Base-by-base conservation (phyloP, 192 early-diverging fungal species). In the Fimicolochytrium jonesii region DNA sequence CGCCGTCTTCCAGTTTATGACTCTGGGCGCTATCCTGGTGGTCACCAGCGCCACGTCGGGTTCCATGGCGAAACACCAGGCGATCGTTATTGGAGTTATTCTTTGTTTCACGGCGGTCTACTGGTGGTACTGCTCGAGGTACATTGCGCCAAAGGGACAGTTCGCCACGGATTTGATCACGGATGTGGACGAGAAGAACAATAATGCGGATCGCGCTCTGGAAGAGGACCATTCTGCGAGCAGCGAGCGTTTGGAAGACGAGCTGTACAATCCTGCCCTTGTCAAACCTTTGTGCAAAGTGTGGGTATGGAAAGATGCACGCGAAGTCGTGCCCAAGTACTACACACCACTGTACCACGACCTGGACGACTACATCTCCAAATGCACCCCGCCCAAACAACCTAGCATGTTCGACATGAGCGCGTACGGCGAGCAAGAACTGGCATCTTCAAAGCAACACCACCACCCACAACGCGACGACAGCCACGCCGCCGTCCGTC, bases 231-330 rank as follows among this genome's bases (percentile, higher is more conserved):
- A 53, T 1, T 30, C 20, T 6, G 13, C 9, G 7, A 29, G 31
- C 23, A 56, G 37, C 23, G 68, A 53, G 26, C 44, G 30, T 13
- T 39, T 79, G 23, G 69, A 68, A 49, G 62, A 73, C 26, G 54
- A 61, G 6, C 65, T 76, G 4, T 69, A 74, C 28, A 77, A 77
- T 47, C 78, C 78, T 13, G 63, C 68, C 5, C 61, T 80, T 26
- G 62, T 57, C 15, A 73, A 72, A 43, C 70, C 73, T 15, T 58
- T 80, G 26, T 59, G 56, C 53, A 69, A 68, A 31, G 64, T 80
- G 9, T 78, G 76, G 76, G 72, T 80, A 2, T 49, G 30, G 17
- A 61, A 61, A 22, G 41, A 50, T 29, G 51, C 64, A 6, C 57
- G 47, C n/a, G 45, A 72, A 23, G 31, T 72, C 26, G 43, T 67